Evolutionary conservation across 139 green algal species (phyloP), one percentile per base, ranked within the genome.

Genomic region (Picochlorum sp.): DNA sequence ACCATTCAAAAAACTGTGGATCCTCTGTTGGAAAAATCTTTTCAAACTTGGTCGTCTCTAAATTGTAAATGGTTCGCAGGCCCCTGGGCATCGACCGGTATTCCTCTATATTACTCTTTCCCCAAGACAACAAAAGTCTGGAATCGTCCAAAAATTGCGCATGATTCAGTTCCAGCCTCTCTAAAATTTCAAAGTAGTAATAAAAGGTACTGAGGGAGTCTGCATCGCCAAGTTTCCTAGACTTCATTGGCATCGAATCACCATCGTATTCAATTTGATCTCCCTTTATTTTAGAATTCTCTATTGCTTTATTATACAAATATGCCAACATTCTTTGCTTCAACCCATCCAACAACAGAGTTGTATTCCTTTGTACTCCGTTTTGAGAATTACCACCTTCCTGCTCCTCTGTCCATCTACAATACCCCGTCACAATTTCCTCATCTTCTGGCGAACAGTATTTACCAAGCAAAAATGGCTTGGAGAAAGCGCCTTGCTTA

Each of bases 261-360:
- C n/a, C n/a, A n/a, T n/a, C n/a, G n/a, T n/a, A n/a, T n/a, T n/a
- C n/a, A n/a, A n/a, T n/a, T n/a, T n/a, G n/a, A n/a, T n/a, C n/a
- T n/a, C n/a, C n/a, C n/a, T n/a, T n/a, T n/a, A n/a, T n/a, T n/a
- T n/a, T n/a, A n/a, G n/a, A n/a, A 26, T 50, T 53, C 16, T 39
- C 40, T 43, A 33, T 32, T 28, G 66, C 59, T 14, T 67, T 37
- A 9, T 24, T 37, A 30, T 59, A 69, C 18, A 73, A 43, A 35
- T 40, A 45, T 13, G 59, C 59, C 18, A 73, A 37, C 31, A 73
- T 37, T 31, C 59, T 32, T 57, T 73, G 66, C 50, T 73, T 73
- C 7, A 73, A 49, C 5, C 59, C 66, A 14, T 35, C 57, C 24
- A 64, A 10, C 0, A 61, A 51, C 1, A 22, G 52, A 26, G n/a